These are phyloP conservation scores for Salvia rosmarinus DNA, from an alignment of 257 asterid species.

Conservation along the genomic window DNA sequence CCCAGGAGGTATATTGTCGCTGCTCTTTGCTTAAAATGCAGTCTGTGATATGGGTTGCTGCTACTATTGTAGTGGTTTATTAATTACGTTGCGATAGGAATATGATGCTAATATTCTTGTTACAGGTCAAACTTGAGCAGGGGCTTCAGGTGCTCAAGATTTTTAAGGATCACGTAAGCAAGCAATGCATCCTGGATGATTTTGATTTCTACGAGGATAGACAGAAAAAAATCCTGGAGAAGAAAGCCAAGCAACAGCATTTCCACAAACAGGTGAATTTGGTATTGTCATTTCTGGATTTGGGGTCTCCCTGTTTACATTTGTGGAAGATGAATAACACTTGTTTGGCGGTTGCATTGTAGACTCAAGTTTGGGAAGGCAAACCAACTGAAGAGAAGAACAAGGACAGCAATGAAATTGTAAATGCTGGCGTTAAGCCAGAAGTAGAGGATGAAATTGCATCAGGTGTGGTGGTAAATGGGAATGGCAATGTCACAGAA, in stretches of 20 bases:
- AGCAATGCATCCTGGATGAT: constrained; percentile 66
- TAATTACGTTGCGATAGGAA: background rate
- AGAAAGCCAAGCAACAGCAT: constrained; percentile 56
- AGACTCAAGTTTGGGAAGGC: constrained; percentile 59
- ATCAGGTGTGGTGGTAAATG: constrained; percentile 14
- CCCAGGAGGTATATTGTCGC: constrained; percentile 62
- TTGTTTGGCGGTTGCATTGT: background rate
- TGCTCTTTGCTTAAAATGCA: background rate
- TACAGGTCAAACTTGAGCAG: constrained; percentile 64
- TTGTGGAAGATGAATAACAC: background rate
- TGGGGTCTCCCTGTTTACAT: background rate
- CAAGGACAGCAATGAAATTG: constrained; percentile 29
- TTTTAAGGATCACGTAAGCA: constrained; percentile 59
- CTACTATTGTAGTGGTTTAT: background rate
- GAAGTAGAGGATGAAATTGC: constrained; percentile 34
- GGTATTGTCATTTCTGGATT: background rate
- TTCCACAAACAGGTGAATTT: constrained; percentile 50
- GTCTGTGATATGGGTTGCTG: too few species aligned
- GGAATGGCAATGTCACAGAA: constrained; percentile 24
- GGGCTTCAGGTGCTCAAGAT: constrained; percentile 64
- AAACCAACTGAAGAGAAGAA: constrained; percentile 45
- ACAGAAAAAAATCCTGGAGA: constrained; percentile 63
- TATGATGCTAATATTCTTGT: background rate
- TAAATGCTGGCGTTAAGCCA: constrained; percentile 32
- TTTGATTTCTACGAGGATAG: constrained; percentile 76